Base-by-base conservation (phyloP, 1,284 basidiomycete genomes). In the Malassezia furfur region DNA sequence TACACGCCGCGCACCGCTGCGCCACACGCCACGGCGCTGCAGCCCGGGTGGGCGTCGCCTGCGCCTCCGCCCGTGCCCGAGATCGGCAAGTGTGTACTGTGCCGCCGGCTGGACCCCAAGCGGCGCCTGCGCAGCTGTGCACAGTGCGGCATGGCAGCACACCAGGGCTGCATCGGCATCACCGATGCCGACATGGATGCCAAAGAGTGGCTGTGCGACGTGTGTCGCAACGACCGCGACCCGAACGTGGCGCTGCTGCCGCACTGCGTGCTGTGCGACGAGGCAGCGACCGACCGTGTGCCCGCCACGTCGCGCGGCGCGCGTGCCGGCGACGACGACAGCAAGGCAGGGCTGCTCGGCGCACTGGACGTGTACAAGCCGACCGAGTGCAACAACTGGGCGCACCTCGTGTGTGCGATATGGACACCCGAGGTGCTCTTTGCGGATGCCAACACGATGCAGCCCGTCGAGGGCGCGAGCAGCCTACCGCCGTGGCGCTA, bases 341-440 rank as follows among this genome's bases (percentile, higher is more conserved):
- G 10, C 9, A 21, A 41, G 9, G 9, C 52, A 36, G 52, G 57
- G 3, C 55, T 66, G 1, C 30, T 85, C 30, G 68, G 62, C 1
- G 70, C 72, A 65, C 78, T 96, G 36, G 85, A 88, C 38, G 86
- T 85, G 3, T 84, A 87, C 72, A 96, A 96, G 74, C 88, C 88
- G 5, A 96, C 91, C 0, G 93, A 96, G 77, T 86, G 88, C 25
- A 85, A 87, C 75, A 87, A 88, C 59, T 96, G 90, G 88, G 84
- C 84, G 0, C 93, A 98, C 72, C 79, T 91, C 19, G 75, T 96
- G 1, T 96, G 93, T 77, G 83, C 91, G 1, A 82, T 87, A 0
- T 96, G 90, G 77, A 83, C 85, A 31, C 85, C 86, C 3, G 91
- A 94, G 67, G 78, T 91, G 7, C 79, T 79, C 17, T 93, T 85